A percentile compares a stretch with the other conserved stretches of the same genome.
Evolutionary conservation across 495 filamentous ascomycete genomes (phyloP).

Genomic region (Neurospora pannonica): DNA sequence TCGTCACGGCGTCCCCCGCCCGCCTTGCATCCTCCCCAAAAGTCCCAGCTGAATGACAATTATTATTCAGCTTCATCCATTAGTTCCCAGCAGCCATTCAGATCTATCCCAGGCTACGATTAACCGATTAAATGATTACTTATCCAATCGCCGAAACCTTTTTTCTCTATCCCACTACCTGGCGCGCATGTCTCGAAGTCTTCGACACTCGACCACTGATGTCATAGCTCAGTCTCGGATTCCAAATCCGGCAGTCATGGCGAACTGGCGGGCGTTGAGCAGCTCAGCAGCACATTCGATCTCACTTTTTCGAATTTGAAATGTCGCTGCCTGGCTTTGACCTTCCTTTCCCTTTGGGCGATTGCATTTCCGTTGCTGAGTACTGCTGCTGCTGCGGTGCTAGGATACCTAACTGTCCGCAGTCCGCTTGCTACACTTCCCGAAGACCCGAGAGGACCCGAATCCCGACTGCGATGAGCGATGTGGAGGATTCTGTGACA

Average conservation of each 20-base stretch:
- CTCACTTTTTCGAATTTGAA: background rate
- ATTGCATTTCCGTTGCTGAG: background rate
- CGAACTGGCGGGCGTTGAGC: background rate
- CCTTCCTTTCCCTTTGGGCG: background rate
- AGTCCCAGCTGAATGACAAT: background rate
- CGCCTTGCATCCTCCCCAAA: background rate
- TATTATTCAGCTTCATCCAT: background rate
- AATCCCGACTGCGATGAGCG: background rate
- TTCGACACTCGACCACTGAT: background rate
- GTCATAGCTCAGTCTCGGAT: background rate
- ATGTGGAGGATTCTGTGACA: background rate
- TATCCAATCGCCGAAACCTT: background rate
- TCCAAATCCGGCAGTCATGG: background rate
- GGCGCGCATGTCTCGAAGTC: background rate
- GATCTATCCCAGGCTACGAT: background rate
- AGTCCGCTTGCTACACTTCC: background rate
- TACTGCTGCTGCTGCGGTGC: background rate
- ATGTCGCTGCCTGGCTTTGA: background rate
- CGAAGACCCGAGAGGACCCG: background rate
- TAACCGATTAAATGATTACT: background rate
- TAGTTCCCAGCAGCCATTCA: background rate
- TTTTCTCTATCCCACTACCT: background rate
- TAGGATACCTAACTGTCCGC: background rate
- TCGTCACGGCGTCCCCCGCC: background rate
- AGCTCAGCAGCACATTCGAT: background rate